A percentile compares a stretch with the other conserved stretches of the same genome.
Conservation (phyloP, 108 stramenopile genomes). For the Pseudonitzschia multiseries region DNA sequence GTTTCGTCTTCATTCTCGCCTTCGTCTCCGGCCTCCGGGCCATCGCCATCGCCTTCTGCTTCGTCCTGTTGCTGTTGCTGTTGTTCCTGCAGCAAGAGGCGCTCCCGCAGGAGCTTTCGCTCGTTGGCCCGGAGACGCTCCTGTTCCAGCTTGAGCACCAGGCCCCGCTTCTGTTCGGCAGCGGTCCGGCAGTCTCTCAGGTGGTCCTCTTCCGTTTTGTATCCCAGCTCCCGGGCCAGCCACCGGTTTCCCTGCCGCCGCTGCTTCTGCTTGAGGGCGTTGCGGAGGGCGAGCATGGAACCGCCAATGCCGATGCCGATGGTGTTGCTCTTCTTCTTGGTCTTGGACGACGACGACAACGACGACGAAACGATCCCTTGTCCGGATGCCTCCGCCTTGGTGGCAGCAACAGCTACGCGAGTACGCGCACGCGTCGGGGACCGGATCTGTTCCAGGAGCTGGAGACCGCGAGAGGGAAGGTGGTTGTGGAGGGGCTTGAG, state of each 20-base stretch:
- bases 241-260: slow-evolving; percentile 71
- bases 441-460: slow-evolving; percentile 16
- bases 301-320: too few species aligned
- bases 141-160: slow-evolving; percentile 53
- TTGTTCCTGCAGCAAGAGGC: slow-evolving; percentile 30
- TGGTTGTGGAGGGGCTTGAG: slow-evolving; percentile 25
- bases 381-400: background rate
- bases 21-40: slow-evolving; percentile 20
- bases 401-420: background rate
- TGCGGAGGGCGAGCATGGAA: slow-evolving; percentile 49
- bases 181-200: slow-evolving; percentile 67
- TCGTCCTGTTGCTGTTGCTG: too few species aligned
- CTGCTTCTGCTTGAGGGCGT: slow-evolving; percentile 56
- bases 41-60: background rate
- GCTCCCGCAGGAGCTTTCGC: slow-evolving; percentile 40
- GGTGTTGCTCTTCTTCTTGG: too few species aligned
- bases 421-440: slow-evolving; percentile 15
- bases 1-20: slow-evolving; percentile 22
- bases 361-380: background rate
- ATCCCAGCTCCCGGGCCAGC: slow-evolving; percentile 87
- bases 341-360: slow-evolving; percentile 18
- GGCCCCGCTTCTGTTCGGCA: slow-evolving; percentile 64
- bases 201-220: slow-evolving; percentile 81
- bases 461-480: slow-evolving; percentile 22
- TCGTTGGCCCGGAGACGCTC: slow-evolving; percentile 50